These are phyloP conservation scores for Backusella psychrophila DNA, from an alignment of 192 early-diverging fungal genomes.

Conservation along the genomic window DNA sequence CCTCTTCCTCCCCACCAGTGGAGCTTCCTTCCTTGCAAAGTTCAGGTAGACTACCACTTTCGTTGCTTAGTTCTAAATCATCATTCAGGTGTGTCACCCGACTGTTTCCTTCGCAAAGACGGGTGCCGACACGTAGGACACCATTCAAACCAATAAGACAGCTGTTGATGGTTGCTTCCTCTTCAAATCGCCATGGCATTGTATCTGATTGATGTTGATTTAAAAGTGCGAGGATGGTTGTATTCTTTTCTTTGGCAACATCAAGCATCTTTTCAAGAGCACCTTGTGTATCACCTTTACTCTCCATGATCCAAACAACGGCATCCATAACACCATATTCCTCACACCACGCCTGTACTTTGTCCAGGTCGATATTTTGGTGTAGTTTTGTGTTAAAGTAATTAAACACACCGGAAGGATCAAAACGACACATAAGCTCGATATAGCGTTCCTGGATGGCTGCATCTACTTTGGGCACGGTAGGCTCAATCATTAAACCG, in stretches of 20 bases:
- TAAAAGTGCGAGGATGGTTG: constrained; percentile 38
- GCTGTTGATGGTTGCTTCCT: constrained; percentile 44
- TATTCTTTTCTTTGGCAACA: constrained; percentile 49
- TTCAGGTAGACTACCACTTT: constrained; percentile 2
- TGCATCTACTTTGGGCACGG: constrained; percentile 7
- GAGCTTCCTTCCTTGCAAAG: neutral
- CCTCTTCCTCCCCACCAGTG: neutral
- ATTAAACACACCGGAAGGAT: constrained; percentile 59
- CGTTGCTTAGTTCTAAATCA: constrained; percentile 29
- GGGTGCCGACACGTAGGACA: constrained; percentile 55
- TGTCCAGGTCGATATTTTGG: constrained; percentile 19
- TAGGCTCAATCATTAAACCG: neutral
- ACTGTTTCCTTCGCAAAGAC: constrained; percentile 52
- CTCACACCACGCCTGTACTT: constrained; percentile 47
- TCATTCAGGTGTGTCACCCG: constrained; percentile 1
- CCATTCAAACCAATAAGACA: constrained; percentile 52
- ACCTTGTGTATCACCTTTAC: constrained; percentile 49
- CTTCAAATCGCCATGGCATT: constrained; percentile 45
- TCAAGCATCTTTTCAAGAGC: constrained; percentile 54
- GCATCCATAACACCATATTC: constrained; percentile 52
- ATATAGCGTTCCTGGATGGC: constrained; percentile 57
- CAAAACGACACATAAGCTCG: constrained; percentile 54
- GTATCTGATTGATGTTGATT: neutral
- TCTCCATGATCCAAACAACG: constrained; percentile 61
- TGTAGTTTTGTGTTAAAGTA: constrained; percentile 51